A percentile compares a stretch with the other conserved stretches of the same genome.
These are phyloP conservation scores for Moesziomyces sp. DNA, from an alignment of 1,284 basidiomycete species.

Conservation along the genomic window DNA sequence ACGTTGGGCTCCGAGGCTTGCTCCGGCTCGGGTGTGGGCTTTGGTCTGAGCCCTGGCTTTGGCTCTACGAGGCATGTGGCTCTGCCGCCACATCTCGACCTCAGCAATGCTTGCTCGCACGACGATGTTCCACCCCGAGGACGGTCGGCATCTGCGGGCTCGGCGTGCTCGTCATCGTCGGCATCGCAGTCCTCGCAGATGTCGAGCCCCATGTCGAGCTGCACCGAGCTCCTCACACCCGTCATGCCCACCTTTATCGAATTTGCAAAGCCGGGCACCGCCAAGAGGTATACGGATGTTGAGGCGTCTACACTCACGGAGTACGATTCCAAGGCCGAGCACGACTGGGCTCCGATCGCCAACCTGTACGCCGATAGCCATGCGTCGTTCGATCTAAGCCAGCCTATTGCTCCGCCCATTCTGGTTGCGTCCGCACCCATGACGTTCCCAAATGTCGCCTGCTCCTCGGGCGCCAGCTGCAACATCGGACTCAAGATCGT, in stretches of 20 bases:
- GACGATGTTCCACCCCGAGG: constrained; percentile 1
- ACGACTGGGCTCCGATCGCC: background rate
- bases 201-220: constrained; percentile 28
- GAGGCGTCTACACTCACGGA: background rate
- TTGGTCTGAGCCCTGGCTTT: constrained; percentile 3
- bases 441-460: constrained; percentile 20
- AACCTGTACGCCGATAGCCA: constrained; percentile 6
- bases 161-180: constrained; percentile 12
- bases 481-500: constrained; percentile 27
- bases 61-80: background rate
- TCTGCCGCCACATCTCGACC: constrained; percentile 17
- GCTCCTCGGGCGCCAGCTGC: constrained; percentile 4
- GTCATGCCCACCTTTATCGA: constrained; percentile 16
- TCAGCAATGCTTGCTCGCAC: constrained; percentile 2
- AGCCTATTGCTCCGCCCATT: background rate
- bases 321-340: constrained; percentile 5
- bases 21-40: background rate
- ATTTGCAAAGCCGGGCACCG: background rate
- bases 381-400: constrained; percentile 2
- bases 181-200: constrained; percentile 18
- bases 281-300: background rate
- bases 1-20: background rate
- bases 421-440: constrained; percentile 9
- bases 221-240: constrained; percentile 29
- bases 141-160: constrained; percentile 30